These are phyloP conservation scores for Decorospora gaudefroyi DNA, from an alignment of 2,329 filamentous ascomycete species.

Conservation along the genomic window DNA sequence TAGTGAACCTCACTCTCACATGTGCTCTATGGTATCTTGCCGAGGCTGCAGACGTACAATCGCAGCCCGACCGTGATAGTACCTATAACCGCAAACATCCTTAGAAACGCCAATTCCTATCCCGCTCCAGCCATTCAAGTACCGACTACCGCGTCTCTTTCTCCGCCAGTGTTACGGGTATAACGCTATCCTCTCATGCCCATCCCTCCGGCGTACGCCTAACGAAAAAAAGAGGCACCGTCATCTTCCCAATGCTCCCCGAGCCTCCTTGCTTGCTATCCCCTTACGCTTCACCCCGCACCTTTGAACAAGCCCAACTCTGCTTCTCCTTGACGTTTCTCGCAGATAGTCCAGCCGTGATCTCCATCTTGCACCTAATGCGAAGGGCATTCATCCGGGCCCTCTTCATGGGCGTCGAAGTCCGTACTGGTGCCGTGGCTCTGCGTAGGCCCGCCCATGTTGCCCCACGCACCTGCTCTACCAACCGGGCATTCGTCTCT, in stretches of 20 bases:
- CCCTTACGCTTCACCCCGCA: constrained; percentile 6
- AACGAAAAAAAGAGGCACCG: constrained; percentile 12
- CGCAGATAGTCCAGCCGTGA: constrained; percentile 22
- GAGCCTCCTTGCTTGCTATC: neutral
- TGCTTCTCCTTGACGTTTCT: constrained; percentile 15
- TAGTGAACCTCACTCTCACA: too few species aligned
- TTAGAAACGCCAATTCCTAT: constrained; percentile 10
- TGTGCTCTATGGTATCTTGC: too few species aligned
- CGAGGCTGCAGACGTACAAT: too few species aligned
- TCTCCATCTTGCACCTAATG: constrained; percentile 35
- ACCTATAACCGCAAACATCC: too few species aligned
- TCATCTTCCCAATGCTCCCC: constrained; percentile 2
- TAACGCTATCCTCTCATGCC: constrained; percentile 10
- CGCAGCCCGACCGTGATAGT: too few species aligned
- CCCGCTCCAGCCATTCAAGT: constrained; percentile 6
- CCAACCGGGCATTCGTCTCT: constrained; percentile 4
- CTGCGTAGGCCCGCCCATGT: constrained; percentile 31
- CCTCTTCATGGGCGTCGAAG: constrained; percentile 32
- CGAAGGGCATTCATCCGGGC: constrained; percentile 40
- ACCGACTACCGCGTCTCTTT: constrained; percentile 11
- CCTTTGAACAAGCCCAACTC: constrained; percentile 32
- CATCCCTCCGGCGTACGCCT: constrained; percentile 23
- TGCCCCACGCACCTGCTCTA: constrained; percentile 26
- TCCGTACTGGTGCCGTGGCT: constrained; percentile 34
- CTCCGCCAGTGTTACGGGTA: constrained; percentile 14